A percentile compares a stretch with the other conserved stretches of the same genome.
These are phyloP conservation scores for Protomyces macrosporus DNA, from an alignment of 1,139 yeast species.

Conservation along the genomic window DNA sequence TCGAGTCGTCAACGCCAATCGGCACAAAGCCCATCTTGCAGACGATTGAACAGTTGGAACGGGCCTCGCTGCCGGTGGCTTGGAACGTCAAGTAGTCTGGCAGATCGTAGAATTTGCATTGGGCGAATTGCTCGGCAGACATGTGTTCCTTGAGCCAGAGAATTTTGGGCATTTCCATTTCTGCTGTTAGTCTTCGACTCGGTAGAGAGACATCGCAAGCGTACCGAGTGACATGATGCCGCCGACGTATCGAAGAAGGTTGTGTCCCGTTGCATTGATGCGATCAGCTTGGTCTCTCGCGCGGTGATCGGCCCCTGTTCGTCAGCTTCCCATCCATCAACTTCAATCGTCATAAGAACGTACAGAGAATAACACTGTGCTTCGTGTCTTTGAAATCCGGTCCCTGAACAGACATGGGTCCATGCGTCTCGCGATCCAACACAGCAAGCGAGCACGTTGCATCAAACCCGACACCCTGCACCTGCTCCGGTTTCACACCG, in stretches of 20 bases:
- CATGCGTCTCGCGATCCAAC: conserved; percentile 57
- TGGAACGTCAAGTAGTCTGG: conserved; percentile 86
- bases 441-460: conserved; percentile 95
- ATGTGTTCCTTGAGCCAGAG: conserved; percentile 89
- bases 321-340: background rate
- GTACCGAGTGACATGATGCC: conserved; percentile 86
- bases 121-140: conserved; percentile 57
- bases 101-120: conserved; percentile 82
- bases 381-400: conserved; percentile 70
- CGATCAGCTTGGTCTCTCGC: conserved; percentile 79
- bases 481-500: conserved; percentile 58
- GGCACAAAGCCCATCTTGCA: conserved; percentile 97
- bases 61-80: conserved; percentile 80
- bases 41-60: conserved; percentile 83
- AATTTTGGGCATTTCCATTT: conserved; percentile 77
- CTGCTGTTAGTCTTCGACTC: background rate
- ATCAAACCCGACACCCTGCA: conserved; percentile 89
- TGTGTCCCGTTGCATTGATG: conserved; percentile 75
- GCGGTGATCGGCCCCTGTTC: conserved; percentile 80
- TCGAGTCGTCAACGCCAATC: conserved; percentile 76
- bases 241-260: conserved; percentile 82
- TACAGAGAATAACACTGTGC: conserved; percentile 78
- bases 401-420: conserved; percentile 74
- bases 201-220: conserved; percentile 48
- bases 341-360: background rate